Base-by-base conservation (phyloP, 2,329 filamentous ascomycete species). In the Talaromyces piceae region DNA sequence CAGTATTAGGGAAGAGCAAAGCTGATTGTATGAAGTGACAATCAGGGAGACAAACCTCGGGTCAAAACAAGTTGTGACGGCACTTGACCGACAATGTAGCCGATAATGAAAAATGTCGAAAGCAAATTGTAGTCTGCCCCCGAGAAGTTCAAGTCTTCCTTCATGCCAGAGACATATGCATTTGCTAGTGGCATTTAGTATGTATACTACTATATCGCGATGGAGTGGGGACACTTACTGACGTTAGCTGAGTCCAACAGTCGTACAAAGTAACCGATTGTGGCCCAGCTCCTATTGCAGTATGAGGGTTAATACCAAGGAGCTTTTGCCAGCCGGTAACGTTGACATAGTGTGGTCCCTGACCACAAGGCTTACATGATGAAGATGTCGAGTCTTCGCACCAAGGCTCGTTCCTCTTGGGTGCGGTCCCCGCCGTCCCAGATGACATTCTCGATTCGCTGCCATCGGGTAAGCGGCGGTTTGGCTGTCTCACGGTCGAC, bases 391-490 rank as follows among this genome's bases (percentile, higher is more conserved):
- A 54, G 37, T 16, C 49, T 51, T 20, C 47, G 52, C 45, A 54
- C 52, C 25, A 54, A 41, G 2, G 41, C 41, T 45, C 52, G 46
- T 45, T 54, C 52, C 45, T 54, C 45, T 25, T 43, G n/a, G 13
- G 52, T 52, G n/a, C 52, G 49, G 39, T 54, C 45, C 9, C 52
- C 52, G 46, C 52, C 52, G 39, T 54, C 52, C 52, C 52, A 54
- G 20, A 54, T 54, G 45, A 54, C 23, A 33, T 49, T 46, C 26
- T 54, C 49, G 26, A 54, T 46, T 30, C 45, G 47, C 20, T 54
- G 52, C 52, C 52, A 54, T 49, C 49, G 49, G 28, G 52, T 54
- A 26, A 49, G 41, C 33, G 46, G 48, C 9, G 45, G 33, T 22
- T 53, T 47, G 13, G 51, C 39, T 43, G 39, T 43, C 25, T 43